These are phyloP conservation scores for Thraustotheca clavata DNA, from an alignment of 352 stramenopile species.

Conservation along the genomic window DNA sequence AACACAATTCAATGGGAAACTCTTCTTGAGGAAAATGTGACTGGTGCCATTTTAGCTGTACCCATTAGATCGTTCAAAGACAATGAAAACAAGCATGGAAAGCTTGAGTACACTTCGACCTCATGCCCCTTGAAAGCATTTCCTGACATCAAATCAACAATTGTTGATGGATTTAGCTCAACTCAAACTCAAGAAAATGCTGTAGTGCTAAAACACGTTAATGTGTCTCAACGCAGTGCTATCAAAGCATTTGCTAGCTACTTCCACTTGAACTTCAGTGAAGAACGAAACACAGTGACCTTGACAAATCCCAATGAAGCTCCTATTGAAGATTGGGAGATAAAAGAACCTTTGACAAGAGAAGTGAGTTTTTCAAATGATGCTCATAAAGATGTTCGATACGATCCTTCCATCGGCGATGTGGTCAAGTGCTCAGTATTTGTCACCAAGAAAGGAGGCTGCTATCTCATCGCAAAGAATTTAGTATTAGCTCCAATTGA, in stretches of 20 bases:
- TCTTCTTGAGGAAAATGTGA: slow-evolving; percentile 30
- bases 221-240: slow-evolving; percentile 49
- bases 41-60: slow-evolving; percentile 31
- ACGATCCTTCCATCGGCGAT: slow-evolving; percentile 54
- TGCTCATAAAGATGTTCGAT: slow-evolving; percentile 52
- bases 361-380: slow-evolving; percentile 53
- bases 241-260: slow-evolving; percentile 58
- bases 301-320: slow-evolving; percentile 20
- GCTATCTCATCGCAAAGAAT: slow-evolving; percentile 56
- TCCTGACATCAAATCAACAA: slow-evolving; percentile 45
- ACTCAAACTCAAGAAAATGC: slow-evolving; percentile 29
- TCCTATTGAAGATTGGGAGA: neutral
- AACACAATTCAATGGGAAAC: slow-evolving; percentile 61
- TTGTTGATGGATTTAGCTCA: slow-evolving; percentile 20
- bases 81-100: slow-evolving; percentile 27
- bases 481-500: slow-evolving; percentile 39
- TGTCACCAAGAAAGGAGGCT: slow-evolving; percentile 51
- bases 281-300: slow-evolving; percentile 28
- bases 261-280: slow-evolving; percentile 33
- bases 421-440: slow-evolving; percentile 52
- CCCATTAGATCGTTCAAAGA: slow-evolving; percentile 30
- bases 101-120: slow-evolving; percentile 33
- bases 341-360: neutral
- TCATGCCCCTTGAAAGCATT: slow-evolving; percentile 41
- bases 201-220: slow-evolving; percentile 29